Evolutionary conservation across 2,329 filamentous ascomycete species (phyloP), one percentile per base, ranked within the genome.

Genomic region (Penicillium sp.): DNA sequence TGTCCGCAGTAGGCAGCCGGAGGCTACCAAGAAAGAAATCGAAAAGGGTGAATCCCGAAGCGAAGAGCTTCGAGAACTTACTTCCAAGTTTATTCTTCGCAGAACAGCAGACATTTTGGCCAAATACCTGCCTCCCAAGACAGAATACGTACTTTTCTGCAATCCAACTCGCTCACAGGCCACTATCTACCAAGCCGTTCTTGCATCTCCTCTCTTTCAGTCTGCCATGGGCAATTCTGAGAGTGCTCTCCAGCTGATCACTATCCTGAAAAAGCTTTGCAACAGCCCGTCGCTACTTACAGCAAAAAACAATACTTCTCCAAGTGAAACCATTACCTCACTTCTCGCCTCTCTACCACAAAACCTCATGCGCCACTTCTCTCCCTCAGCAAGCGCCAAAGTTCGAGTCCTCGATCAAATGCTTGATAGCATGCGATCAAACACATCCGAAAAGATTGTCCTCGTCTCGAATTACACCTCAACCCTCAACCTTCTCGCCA

Each of bases 391-490:
- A 1, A 88, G 86, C 59, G 82, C 83, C 26, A 91, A 91, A 68
- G 77, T 90, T 22, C 82, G 86, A 44, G 83, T 90, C 1, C 77
- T 91, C 3, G 87, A 90, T 67, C 80, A 83, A 52, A 77, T 91
- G 9, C 74, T 91, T 1, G 81, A 87, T 62, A 80, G 79, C 11
- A 80, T 91, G 24, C 82, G 80, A 48, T 81, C 77, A 2, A 84
- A 79, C 0, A 89, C 87, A 0, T 75, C 81, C 1, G 88, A 91
- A 65, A 91, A 90, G 66, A 83, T 91, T 24, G 86, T 91, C 10
- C 79, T 91, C 9, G 87, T 91, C n/a, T 90, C 87, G 21, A 90
- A 90, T 67, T 90, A 90, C 69, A 91, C 88, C 0, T 85, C 86
- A 10, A 91, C 88, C 0, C 80, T 91, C 10, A 86, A 89, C 63